Base-by-base conservation (phyloP, 805 yeast species). In the Soucietia sequanensis region DNA sequence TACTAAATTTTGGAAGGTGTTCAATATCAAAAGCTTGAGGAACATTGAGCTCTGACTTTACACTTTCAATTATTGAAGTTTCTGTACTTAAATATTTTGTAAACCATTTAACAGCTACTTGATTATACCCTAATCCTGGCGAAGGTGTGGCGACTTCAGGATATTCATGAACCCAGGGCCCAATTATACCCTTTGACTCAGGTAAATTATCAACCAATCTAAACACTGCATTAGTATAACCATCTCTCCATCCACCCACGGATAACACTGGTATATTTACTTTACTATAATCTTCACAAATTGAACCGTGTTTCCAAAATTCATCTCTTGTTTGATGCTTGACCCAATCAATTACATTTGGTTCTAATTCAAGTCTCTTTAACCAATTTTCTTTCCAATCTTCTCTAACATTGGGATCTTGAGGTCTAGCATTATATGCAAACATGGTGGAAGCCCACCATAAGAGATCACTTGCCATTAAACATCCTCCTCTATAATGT, bases 381-480 rank as follows among this genome's bases (percentile, higher is more conserved):
- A 58, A 26, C 72, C 73, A 68, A 42, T 65, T 68, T 30, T 56
- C 53, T 42, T 45, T 64, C 75, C 75, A 70, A 5, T 46, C 46
- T 7, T 69, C 69, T 15, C 61, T 68, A 27, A 68, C 54, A 14
- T 47, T 41, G 3, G 73, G 73, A 47, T 70, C 75, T 35, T 67
- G 74, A 5, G 74, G 75, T 44, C 74, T 59, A 29, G 72, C 70
- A 19, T 61, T 63, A 37, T 68, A 70, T 4, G 58, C 60, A 19
- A 59, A 49, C 75, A 70, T 70, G 0, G 74, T 69, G 5, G 72
- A 65, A 1, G 71, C 75, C 75, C 75, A 70, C 74, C 75, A 69
- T 11, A 70, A 46, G 75, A 70, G 69, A 47, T 70, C 74, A 4
- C 65, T 54, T 1, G 72, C 74, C 28, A 70, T 38, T 10, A 68